Evolutionary conservation across 768 basidiomycete genomes (phyloP).

Genomic region (Tubosaeta sp.): DNA sequence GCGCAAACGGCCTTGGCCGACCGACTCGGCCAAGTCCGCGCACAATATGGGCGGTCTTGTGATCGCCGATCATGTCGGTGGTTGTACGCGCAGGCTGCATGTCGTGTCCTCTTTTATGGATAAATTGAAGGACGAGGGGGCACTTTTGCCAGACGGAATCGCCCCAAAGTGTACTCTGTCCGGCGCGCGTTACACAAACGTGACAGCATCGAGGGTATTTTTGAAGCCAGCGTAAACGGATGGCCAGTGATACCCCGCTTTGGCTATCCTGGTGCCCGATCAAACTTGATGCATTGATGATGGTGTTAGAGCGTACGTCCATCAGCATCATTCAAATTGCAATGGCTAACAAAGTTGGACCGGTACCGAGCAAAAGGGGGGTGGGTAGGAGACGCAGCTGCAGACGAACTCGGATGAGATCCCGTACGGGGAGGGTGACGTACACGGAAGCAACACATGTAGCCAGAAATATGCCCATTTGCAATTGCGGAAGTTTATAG

Average conservation of each 20-base stretch:
- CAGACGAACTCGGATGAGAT: background rate
- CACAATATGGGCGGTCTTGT: background rate
- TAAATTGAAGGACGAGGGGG: background rate
- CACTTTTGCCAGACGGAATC: no score
- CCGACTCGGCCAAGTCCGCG: background rate
- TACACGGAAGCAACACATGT: background rate
- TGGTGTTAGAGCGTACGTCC: background rate
- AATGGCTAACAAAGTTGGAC: background rate
- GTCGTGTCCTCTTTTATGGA: background rate
- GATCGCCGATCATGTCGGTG: slow-evolving; percentile 2
- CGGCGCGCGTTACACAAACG: no score
- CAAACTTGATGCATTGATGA: background rate
- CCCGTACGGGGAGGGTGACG: background rate
- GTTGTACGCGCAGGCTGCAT: background rate
- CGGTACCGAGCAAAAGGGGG: background rate
- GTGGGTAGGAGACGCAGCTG: background rate
- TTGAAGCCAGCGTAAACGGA: background rate
- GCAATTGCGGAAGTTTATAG: background rate
- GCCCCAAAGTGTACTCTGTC: no score
- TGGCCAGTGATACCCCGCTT: background rate
- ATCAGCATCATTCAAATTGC: background rate
- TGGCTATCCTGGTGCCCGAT: background rate
- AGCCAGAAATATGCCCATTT: background rate
- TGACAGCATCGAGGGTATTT: background rate
- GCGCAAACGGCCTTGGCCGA: background rate